Conservation (phyloP, 805 yeast genomes). For the Tetrapisispora namnaoensis region DNA sequence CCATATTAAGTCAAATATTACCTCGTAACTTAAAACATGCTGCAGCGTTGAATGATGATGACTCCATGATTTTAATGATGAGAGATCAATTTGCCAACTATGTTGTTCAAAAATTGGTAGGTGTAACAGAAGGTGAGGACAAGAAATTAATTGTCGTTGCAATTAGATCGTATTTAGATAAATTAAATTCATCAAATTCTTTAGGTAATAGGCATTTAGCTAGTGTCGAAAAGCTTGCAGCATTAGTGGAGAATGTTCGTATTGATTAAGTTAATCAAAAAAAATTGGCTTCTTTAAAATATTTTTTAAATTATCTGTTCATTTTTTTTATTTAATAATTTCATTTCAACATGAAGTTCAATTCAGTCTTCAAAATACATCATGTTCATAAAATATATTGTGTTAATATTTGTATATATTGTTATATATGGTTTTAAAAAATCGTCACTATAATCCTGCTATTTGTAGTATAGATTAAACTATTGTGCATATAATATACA, state of each 20-base stretch:
- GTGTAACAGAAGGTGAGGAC: slow-evolving; percentile 61
- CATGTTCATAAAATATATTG: not conserved
- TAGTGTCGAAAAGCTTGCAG: slow-evolving; percentile 30
- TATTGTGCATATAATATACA: not conserved
- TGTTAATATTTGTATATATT: slow-evolving; percentile 1
- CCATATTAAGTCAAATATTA: slow-evolving; percentile 58
- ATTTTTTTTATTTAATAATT: too few relatives aligned
- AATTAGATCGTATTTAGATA: slow-evolving; percentile 70
- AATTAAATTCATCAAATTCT: slow-evolving; percentile 28
- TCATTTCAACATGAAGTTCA: not conserved
- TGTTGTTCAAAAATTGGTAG: slow-evolving; percentile 90
- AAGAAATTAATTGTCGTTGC: slow-evolving; percentile 61
- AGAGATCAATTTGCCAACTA: slow-evolving; percentile 97
- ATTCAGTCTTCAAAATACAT: not conserved
- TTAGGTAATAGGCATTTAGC: slow-evolving; percentile 30
- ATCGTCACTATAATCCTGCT: slow-evolving; percentile 1
- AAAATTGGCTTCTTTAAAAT: not conserved
- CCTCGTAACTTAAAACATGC: slow-evolving; percentile 38
- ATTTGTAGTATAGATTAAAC: not conserved
- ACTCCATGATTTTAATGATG: slow-evolving; percentile 84
- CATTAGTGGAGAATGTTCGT: slow-evolving; percentile 24
- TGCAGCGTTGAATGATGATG: slow-evolving; percentile 46
- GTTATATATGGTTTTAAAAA: not conserved
- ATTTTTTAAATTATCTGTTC: not conserved
- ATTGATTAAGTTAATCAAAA: not conserved